Evolutionary conservation across 2,329 filamentous ascomycete genomes (phyloP).

Genomic region (Cladophialophora immunda): DNA sequence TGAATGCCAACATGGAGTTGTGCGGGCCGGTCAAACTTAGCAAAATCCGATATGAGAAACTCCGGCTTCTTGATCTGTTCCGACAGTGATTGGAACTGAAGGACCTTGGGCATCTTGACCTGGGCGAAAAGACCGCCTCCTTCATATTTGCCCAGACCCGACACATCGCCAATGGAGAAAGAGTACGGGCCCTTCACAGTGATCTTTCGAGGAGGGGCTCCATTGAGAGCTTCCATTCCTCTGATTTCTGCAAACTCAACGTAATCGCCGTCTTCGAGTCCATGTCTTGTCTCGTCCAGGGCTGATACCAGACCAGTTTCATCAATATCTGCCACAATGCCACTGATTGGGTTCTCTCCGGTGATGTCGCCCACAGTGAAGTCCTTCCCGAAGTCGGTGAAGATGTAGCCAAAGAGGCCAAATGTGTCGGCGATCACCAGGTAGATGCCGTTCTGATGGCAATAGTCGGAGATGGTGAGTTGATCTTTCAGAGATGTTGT

Average conservation of each 20-base stretch:
- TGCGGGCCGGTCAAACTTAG: conserved; percentile 94
- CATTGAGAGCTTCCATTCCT: conserved; percentile 90
- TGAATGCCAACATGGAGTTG: conserved; percentile 94
- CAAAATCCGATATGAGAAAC: conserved; percentile 90
- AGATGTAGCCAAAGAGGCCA: conserved; percentile 92
- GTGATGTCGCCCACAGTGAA: conserved; percentile 91
- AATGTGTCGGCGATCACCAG: conserved; percentile 88
- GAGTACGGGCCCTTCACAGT: conserved; percentile 96
- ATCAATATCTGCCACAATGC: conserved; percentile 89
- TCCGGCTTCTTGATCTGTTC: conserved; percentile 85
- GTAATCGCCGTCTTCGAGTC: conserved; percentile 93
- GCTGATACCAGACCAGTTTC: conserved; percentile 91
- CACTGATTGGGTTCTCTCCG: conserved; percentile 84
- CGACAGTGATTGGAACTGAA: conserved; percentile 86
- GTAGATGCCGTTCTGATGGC: conserved; percentile 92
- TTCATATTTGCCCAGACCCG: conserved; percentile 84
- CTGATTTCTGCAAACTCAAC: conserved; percentile 94
- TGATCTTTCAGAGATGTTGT: conserved; percentile 83
- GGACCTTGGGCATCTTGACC: conserved; percentile 96
- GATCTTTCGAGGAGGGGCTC: conserved; percentile 83
- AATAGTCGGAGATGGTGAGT: conserved; percentile 86
- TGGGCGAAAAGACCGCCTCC: conserved; percentile 90
- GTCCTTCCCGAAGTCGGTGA: conserved; percentile 95
- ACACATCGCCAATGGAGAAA: conserved; percentile 95
- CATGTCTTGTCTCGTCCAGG: conserved; percentile 92